Evolutionary conservation across 805 yeast genomes (phyloP).

Genomic region (Sugiyamaella marilandica): DNA sequence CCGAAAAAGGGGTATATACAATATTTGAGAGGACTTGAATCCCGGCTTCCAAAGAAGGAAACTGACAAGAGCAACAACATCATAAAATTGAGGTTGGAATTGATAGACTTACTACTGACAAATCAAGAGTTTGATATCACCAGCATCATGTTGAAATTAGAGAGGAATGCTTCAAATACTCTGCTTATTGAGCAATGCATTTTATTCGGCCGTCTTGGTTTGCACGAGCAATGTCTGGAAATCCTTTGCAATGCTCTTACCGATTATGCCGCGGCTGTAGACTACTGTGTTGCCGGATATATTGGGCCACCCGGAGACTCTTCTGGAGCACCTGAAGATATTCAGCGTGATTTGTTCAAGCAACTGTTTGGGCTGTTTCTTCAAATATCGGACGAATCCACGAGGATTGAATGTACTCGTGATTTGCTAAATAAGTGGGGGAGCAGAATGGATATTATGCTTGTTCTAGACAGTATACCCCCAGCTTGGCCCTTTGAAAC

Average conservation of each 20-base stretch:
- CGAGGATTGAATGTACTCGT: slow-evolving; percentile 23
- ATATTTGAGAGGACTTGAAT: slow-evolving; percentile 18
- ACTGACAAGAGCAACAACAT: slow-evolving; percentile 12
- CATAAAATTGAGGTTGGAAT: slow-evolving; percentile 23
- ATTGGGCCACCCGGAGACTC: slow-evolving; percentile 8
- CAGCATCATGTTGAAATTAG: slow-evolving; percentile 23
- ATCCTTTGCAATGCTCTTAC: slow-evolving; percentile 29
- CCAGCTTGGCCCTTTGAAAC: slow-evolving; percentile 32
- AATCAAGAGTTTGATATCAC: slow-evolving; percentile 24
- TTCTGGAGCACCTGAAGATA: slow-evolving; percentile 10
- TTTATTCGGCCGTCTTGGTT: slow-evolving; percentile 30
- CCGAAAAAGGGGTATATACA: slow-evolving; percentile 33
- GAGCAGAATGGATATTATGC: slow-evolving; percentile 24
- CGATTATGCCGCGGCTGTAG: slow-evolving; percentile 33
- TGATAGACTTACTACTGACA: slow-evolving; percentile 23
- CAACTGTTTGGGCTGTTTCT: slow-evolving; percentile 27
- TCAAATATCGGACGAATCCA: slow-evolving; percentile 18
- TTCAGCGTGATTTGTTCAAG: slow-evolving; percentile 25
- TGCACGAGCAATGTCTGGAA: slow-evolving; percentile 32
- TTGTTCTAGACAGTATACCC: slow-evolving; percentile 29
- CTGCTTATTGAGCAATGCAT: slow-evolving; percentile 33
- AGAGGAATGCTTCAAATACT: slow-evolving; percentile 22
- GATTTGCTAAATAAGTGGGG: slow-evolving; percentile 30
- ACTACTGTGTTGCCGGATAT: slow-evolving; percentile 30
- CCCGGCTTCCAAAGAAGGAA: slow-evolving; percentile 4